Evolutionary conservation across 768 basidiomycete genomes (phyloP).

Genomic region (Mrakia hoshinonis): DNA sequence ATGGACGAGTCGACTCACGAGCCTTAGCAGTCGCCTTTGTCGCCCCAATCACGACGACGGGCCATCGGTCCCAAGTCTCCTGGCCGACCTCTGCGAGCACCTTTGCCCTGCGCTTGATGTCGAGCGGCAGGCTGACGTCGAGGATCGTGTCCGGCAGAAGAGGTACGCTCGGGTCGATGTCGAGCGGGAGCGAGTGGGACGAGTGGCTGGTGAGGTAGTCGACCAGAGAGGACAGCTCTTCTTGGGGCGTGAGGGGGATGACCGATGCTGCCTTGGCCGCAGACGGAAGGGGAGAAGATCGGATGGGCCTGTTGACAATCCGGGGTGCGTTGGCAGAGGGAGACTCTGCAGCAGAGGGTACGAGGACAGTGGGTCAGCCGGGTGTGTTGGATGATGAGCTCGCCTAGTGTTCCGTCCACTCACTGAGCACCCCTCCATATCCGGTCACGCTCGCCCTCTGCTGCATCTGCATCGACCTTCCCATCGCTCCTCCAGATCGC

Average conservation of each 20-base stretch:
- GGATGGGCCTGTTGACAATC: no score
- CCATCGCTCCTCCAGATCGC: no score
- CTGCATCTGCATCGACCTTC: no score
- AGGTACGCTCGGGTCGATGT: neutral
- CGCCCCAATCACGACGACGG: neutral
- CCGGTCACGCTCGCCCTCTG: no score
- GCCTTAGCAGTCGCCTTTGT: neutral
- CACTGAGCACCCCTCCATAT: no score
- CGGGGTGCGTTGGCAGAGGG: no score
- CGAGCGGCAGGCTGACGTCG: neutral
- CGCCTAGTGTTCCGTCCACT: no score
- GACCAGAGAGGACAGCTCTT: slow-evolving; percentile 4
- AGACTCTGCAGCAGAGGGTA: no score
- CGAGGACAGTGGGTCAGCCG: no score
- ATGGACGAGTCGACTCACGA: neutral
- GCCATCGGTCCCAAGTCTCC: slow-evolving; percentile 7
- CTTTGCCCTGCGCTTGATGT: neutral
- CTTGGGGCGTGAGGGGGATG: neutral
- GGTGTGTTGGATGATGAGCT: no score
- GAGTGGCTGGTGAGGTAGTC: neutral
- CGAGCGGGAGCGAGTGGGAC: neutral
- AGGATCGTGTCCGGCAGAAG: slow-evolving; percentile 4
- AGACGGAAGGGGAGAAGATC: no score
- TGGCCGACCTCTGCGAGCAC: neutral
- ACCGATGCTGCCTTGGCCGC: no score